Evolutionary conservation across 192 early-diverging fungal genomes (phyloP).

Genomic region (Backusella parvicylindrica): DNA sequence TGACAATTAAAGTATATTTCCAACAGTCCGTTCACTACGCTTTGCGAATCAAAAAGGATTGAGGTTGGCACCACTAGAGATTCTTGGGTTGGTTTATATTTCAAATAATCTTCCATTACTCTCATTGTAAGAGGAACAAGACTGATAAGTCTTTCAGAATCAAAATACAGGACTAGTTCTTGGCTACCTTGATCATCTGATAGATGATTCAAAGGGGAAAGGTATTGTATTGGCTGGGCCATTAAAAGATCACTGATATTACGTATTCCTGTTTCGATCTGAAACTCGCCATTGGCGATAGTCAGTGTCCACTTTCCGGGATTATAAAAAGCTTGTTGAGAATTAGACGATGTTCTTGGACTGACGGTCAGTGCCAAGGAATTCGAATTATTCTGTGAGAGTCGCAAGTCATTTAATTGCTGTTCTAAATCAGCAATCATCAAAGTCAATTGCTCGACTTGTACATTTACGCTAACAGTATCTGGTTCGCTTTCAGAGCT

Average conservation of each 20-base stretch:
- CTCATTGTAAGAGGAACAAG: background rate
- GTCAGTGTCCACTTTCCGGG: background rate
- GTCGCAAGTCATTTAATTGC: background rate
- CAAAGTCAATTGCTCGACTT: background rate
- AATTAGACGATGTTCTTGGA: background rate
- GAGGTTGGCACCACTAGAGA: background rate
- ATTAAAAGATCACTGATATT: background rate
- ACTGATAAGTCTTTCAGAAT: background rate
- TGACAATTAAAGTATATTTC: background rate
- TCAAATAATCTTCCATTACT: background rate
- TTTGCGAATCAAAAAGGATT: background rate
- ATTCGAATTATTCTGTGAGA: background rate
- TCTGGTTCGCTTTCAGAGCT: background rate
- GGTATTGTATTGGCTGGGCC: background rate
- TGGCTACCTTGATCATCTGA: background rate
- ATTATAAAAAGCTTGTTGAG: background rate
- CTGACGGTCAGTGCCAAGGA: background rate
- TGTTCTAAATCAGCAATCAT: background rate
- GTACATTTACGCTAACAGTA: background rate
- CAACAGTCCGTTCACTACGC: background rate
- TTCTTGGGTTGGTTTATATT: background rate
- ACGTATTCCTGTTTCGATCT: background rate
- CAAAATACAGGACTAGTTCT: background rate
- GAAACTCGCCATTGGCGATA: background rate
- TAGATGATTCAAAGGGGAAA: background rate